These are phyloP conservation scores for Dioscorea zingiberensis DNA, from an alignment of 106 monocot species.

Conservation along the genomic window DNA sequence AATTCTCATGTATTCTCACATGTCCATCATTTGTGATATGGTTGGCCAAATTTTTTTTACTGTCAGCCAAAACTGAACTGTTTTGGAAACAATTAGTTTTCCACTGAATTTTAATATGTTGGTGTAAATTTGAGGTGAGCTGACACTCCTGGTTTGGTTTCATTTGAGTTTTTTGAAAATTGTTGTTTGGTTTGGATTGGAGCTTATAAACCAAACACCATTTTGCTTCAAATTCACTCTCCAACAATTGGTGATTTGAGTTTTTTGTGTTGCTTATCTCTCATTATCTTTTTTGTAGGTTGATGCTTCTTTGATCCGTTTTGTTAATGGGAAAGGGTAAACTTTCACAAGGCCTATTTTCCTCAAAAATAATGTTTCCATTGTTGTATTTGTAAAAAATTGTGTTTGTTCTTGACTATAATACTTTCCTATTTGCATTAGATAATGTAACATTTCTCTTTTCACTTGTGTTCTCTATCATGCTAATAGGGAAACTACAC, in stretches of 20 bases:
- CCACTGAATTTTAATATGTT: neutral
- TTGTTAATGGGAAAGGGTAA: constrained; percentile 73
- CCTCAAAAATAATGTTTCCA: neutral
- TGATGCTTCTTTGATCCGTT: constrained; percentile 58
- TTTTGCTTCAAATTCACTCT: neutral
- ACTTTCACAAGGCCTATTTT: neutral
- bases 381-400: neutral
- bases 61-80: neutral
- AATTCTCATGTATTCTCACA: neutral
- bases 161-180: too few species aligned
- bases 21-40: neutral
- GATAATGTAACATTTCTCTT: neutral
- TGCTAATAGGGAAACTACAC: constrained; percentile 46
- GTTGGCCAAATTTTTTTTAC: neutral
- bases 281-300: constrained; percentile 38
- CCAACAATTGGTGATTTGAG: neutral
- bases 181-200: too few species aligned
- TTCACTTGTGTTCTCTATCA: neutral
- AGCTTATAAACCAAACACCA: too few species aligned
- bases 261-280: neutral
- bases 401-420: neutral
- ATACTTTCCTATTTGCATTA: neutral
- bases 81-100: neutral
- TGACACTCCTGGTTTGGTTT: too few species aligned
- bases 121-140: too few species aligned